Conservation (phyloP, 1,284 basidiomycete genomes). For the Trichosporon asahii region DNA sequence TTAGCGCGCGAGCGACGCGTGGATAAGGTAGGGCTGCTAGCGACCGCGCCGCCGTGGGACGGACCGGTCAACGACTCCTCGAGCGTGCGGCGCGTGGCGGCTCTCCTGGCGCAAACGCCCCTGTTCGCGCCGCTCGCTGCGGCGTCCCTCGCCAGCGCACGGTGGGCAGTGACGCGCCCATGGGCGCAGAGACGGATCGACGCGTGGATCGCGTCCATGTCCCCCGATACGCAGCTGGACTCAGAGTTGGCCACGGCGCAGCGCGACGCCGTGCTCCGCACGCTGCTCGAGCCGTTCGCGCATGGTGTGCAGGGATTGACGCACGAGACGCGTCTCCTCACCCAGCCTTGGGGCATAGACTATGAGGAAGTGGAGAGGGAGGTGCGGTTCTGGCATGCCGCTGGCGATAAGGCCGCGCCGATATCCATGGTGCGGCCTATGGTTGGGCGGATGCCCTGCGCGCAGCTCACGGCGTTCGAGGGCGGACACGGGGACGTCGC, state of each 20-base stretch:
- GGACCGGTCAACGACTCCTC: neutral
- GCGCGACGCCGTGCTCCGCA: neutral
- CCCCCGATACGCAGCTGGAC: neutral
- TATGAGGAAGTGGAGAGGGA: neutral
- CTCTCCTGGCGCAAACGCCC: neutral
- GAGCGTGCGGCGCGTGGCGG: neutral
- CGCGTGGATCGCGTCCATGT: neutral
- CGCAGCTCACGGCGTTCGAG: neutral
- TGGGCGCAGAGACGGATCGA: neutral
- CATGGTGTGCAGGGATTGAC: conserved; percentile 8
- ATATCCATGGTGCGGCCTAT: conserved; percentile 11
- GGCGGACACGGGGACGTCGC: conserved; percentile 17
- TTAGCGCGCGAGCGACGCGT: neutral
- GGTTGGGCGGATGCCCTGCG: conserved; percentile 13
- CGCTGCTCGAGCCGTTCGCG: conserved; percentile 13
- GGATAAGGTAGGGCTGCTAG: conserved; percentile 12
- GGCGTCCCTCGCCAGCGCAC: neutral
- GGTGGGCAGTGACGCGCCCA: neutral
- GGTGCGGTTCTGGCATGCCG: conserved; percentile 20
- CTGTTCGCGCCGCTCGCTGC: neutral
- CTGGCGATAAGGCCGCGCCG: conserved; percentile 10
- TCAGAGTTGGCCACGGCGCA: neutral
- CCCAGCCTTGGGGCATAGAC: conserved; percentile 13
- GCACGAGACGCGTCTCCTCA: conserved; percentile 18
- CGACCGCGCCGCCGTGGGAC: conserved; percentile 20